Evolutionary conservation across 345 rosid species (phyloP), one percentile per base, ranked within the genome.

Genomic region (Excoecaria cochinchinensis): DNA sequence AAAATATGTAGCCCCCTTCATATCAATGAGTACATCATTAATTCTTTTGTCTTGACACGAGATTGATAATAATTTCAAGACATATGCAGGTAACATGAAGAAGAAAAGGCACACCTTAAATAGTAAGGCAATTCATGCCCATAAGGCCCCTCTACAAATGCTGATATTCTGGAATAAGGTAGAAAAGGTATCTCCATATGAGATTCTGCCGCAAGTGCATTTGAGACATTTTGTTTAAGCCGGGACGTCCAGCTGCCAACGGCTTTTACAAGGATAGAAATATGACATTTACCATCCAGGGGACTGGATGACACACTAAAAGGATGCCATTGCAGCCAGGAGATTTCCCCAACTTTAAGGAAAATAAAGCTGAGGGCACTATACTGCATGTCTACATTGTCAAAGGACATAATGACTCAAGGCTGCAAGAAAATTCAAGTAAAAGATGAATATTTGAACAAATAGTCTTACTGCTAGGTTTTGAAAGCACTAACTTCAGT

Each of bases 301-400:
- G 96, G 96, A 76, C 98, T 92, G 21, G 97, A 92, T 51, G 98
- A 90, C 67, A 94, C 95, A 71, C 97, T 92, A 76, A 94, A 94
- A 58, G 95, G 97, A 84, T 94, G 97, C 97, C 98, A 94, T 61
- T 94, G 97, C 78, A 92, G 83, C 97, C 93, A 92, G 25, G 97
- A 94, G 44, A 94, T 40, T 81, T 88, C 92, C 70, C 88, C 82
- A 52, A 92, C 82, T 85, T 88, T 96, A 76, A 94, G 86, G 85
- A 94, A 94, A 39, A 94, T 58, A 66, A 94, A 92, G 74, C 97
- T 90, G 66, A 94, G 87, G 16, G 98, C 91, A 73, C 91, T 94
- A 81, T 94, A 94, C 50, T 77, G 74, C 76, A 94, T 80, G 84
- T 79, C 97, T 92, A 68, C 58, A 71, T 24, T 61, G 25, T 58